Conservation (phyloP, 2,329 filamentous ascomycete species). For the Didymosphaeria variabile region DNA sequence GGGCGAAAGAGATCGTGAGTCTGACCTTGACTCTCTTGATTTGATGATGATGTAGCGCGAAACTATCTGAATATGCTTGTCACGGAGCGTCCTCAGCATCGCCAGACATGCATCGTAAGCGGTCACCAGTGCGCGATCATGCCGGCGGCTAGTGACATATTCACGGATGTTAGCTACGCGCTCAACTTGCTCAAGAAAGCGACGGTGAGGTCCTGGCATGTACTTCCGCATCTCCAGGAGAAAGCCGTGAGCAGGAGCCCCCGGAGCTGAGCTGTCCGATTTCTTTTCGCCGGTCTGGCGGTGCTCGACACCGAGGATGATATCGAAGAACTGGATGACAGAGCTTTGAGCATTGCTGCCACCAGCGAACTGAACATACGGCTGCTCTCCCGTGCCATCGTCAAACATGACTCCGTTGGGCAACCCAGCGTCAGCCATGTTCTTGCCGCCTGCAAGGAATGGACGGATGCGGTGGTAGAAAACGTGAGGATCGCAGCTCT, state of each 20-base stretch:
- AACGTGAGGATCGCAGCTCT: conserved; percentile 90
- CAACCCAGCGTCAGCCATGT: conserved; percentile 93
- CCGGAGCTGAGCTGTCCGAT: conserved; percentile 33
- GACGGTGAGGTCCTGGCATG: conserved; percentile 92
- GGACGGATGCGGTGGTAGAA: conserved; percentile 98
- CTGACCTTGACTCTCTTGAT: conserved; percentile 75
- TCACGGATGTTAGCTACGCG: conserved; percentile 85
- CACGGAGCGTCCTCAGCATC: conserved; percentile 79
- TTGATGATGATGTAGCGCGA: conserved; percentile 94
- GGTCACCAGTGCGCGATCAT: conserved; percentile 73
- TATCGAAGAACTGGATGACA: conserved; percentile 96
- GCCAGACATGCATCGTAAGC: conserved; percentile 92
- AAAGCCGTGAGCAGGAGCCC: conserved; percentile 76
- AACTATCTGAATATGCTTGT: conserved; percentile 96
- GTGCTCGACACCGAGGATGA: conserved; percentile 88
- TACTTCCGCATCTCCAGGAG: conserved; percentile 96
- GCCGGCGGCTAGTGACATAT: conserved; percentile 72
- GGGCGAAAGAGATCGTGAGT: conserved; percentile 68
- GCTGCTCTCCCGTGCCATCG: conserved; percentile 71
- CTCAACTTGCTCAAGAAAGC: conserved; percentile 84
- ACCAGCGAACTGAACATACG: conserved; percentile 86
- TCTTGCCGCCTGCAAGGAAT: conserved; percentile 94
- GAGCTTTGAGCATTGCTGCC: conserved; percentile 98
- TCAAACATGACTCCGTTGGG: conserved; percentile 90
- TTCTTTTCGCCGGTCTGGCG: conserved; percentile 82